Conservation (phyloP, 495 filamentous ascomycete species). For the Aspergillus baeticus region DNA sequence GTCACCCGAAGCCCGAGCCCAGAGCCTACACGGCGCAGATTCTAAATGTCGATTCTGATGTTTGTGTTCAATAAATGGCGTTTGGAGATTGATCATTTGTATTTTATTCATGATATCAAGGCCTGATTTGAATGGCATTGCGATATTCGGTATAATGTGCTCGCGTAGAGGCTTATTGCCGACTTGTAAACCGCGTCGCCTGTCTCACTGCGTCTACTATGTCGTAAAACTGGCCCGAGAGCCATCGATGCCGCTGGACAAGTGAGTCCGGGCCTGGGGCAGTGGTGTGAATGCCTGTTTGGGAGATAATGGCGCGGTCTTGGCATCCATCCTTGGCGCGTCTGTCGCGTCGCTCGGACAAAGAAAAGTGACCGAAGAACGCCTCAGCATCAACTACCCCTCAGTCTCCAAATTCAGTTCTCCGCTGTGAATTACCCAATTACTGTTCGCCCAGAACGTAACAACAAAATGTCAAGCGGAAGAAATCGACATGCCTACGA, state of each 20-base stretch:
- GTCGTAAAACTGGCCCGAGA: too few species aligned
- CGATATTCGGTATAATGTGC: not conserved
- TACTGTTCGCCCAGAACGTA: not conserved
- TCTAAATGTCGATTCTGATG: slow-evolving; percentile 34
- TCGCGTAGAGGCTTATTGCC: not conserved
- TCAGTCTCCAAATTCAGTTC: not conserved
- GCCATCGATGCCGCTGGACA: too few species aligned
- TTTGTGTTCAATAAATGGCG: slow-evolving; percentile 25
- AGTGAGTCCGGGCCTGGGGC: too few species aligned
- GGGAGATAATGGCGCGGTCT: slow-evolving; percentile 4
- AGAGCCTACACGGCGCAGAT: slow-evolving; percentile 70
- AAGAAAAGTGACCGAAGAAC: not conserved
- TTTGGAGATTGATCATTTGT: slow-evolving; percentile 25
- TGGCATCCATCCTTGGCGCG: slow-evolving; percentile 13
- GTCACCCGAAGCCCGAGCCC: slow-evolving; percentile 71
- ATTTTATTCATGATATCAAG: slow-evolving; percentile 25
- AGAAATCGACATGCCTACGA: slow-evolving; percentile 34
- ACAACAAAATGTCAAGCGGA: not conserved
- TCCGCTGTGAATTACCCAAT: not conserved
- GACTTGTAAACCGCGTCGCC: not conserved
- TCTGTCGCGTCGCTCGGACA: slow-evolving; percentile 15
- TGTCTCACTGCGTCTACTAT: too few species aligned
- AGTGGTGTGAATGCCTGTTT: not conserved
- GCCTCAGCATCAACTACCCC: not conserved
- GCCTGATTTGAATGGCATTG: slow-evolving; percentile 16